A percentile compares a stretch with the other conserved stretches of the same genome.
Evolutionary conservation across 192 early-diverging fungal genomes (phyloP).

Genomic region (Backusella sp.): DNA sequence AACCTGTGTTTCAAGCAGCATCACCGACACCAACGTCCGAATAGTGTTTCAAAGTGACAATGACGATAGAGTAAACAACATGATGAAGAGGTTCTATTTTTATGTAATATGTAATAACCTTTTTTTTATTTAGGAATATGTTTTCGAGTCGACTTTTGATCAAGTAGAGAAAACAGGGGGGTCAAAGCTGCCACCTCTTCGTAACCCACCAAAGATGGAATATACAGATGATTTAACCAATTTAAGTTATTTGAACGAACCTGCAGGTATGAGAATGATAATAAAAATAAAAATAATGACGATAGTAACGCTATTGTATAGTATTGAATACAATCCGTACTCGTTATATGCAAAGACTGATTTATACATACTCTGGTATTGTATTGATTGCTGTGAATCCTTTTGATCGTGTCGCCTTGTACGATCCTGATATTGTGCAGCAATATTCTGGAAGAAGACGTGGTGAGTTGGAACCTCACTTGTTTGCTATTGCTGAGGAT

Average conservation of each 20-base stretch:
- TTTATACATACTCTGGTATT: constrained; percentile 99
- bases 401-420: constrained; percentile 82
- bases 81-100: background rate
- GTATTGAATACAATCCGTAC: constrained; percentile 92
- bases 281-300: background rate
- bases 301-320: constrained; percentile 1
- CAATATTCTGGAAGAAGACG: constrained; percentile 91
- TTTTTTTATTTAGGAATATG: constrained; percentile 56
- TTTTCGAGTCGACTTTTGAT: constrained; percentile 67
- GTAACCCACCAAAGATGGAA: constrained; percentile 90
- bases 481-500: constrained; percentile 99
- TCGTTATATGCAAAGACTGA: constrained; percentile 89
- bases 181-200: constrained; percentile 81
- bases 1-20: constrained; percentile 50
- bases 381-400: constrained; percentile 98
- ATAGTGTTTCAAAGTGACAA: constrained; percentile 62
- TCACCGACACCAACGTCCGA: constrained; percentile 57
- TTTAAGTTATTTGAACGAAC: constrained; percentile 95
- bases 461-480: constrained; percentile 95
- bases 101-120: background rate
- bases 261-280: constrained; percentile 47
- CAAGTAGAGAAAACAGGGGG: constrained; percentile 67
- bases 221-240: constrained; percentile 91
- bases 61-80: constrained; percentile 6
- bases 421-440: constrained; percentile 90